Evolutionary conservation across 495 filamentous ascomycete genomes (phyloP), one percentile per base, ranked within the genome.

Genomic region (Xanthoparmelia taractica): DNA sequence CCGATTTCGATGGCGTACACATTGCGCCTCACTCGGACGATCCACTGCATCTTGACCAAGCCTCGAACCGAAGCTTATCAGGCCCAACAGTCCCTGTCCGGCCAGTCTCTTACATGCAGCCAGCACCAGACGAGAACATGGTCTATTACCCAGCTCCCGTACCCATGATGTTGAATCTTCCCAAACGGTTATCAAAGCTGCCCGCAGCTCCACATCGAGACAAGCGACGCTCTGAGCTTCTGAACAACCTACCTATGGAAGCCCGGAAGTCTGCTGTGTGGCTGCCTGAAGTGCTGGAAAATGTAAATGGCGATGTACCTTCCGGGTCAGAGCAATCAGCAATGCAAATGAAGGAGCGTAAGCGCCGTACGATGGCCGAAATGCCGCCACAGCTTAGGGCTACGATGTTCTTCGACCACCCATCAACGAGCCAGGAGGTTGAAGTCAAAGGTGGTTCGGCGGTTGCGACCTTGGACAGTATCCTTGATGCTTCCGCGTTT

Each of bases 101-200:
- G 61, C 67, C 63, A 59, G 54, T 68, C 61, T 65, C 67, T 27
- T 87, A 85, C 69, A 75, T 86, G 58, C 80, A 88, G 66, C 86
- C 87, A 13, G 77, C 77, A 34, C 82, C 82, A 3, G 85, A 81
- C 6, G 84, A 93, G 63, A 78, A 87, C 59, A 93, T 98, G 88
- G 83, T 96, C 12, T 97, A 85, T 72, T 98, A 98, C 71, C 94
- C 94, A 18, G 94, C 94, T 5, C 94, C 91, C 17, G 93, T 98
- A 0, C 94, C 94, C 1, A 86, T 87, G 69, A 92, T 94, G 83
- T 79, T 98, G 34, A 97, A 96, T 68, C 79, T 98, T 5, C 94
- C 94, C 11, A 91, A 91, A 41, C 87, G 88, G 65, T 77, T 97
- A 43, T 96, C 92, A 0, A 88, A 90, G 72, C 80, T 84, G 37